Evolutionary conservation across 208 protist species (phyloP).

Genomic region (Herpetomonas samuelpessoai): DNA sequence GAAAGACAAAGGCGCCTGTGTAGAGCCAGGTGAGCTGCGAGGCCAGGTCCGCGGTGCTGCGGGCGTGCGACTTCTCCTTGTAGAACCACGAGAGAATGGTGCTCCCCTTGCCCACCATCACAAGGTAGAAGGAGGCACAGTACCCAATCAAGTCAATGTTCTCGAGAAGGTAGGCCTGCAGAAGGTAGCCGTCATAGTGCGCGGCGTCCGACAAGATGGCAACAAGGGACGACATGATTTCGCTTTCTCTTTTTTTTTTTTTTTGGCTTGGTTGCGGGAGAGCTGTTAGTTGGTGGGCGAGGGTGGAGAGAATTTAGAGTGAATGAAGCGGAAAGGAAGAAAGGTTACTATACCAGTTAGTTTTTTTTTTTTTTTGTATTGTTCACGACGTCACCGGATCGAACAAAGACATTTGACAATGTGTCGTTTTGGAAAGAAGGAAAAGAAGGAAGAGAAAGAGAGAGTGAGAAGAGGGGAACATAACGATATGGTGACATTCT

Average conservation of each 20-base stretch:
- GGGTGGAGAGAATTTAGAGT: too few species aligned
- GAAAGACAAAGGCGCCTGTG: slow-evolving; percentile 30
- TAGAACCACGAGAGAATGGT: slow-evolving; percentile 32
- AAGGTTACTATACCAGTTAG: too few species aligned
- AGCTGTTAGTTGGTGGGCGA: too few species aligned
- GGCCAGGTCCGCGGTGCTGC: slow-evolving; percentile 4
- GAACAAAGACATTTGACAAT: slow-evolving; percentile 21
- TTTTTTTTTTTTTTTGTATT: too few species aligned
- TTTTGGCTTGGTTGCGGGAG: too few species aligned
- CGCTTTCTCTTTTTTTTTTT: neutral
- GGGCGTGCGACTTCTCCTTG: slow-evolving; percentile 4
- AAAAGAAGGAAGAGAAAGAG: slow-evolving; percentile 3
- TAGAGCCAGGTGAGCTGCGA: slow-evolving; percentile 22
- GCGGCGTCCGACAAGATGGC: slow-evolving; percentile 15
- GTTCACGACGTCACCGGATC: too few species aligned
- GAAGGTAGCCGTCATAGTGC: slow-evolving; percentile 24
- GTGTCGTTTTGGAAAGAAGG: neutral
- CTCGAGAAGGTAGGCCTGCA: slow-evolving; percentile 34
- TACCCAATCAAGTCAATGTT: slow-evolving; percentile 42
- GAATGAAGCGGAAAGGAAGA: too few species aligned
- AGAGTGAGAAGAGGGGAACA: too few species aligned
- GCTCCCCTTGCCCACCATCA: slow-evolving; percentile 23
- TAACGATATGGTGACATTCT: too few species aligned
- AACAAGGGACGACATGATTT: neutral
- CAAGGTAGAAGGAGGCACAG: slow-evolving; percentile 26